A percentile compares a stretch with the other conserved stretches of the same genome.
Evolutionary conservation across 306 rosid genomes (phyloP).

Genomic region (Geum urbanum): DNA sequence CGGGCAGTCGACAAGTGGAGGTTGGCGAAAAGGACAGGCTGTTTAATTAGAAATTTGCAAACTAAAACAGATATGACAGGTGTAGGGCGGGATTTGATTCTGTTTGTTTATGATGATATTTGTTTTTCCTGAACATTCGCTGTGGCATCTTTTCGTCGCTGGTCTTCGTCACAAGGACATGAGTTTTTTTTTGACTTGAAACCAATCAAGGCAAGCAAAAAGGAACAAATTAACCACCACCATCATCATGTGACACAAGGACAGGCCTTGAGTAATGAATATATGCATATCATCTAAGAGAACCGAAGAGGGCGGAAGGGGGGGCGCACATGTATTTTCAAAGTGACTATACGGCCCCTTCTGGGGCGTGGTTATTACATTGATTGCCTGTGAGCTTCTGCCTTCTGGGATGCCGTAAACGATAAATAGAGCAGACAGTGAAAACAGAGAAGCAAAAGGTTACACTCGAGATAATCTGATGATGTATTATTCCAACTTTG

Average conservation of each 20-base stretch:
- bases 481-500: not conserved
- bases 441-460: not conserved
- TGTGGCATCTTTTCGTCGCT: not conserved
- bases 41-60: not conserved
- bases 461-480: not conserved
- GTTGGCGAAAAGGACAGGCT: not conserved
- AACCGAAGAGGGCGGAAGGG: too few relatives aligned
- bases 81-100: slow-evolving; percentile 22
- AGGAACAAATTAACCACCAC: too few relatives aligned
- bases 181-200: too few relatives aligned
- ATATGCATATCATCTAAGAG: too few relatives aligned
- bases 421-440: not conserved
- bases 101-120: slow-evolving; percentile 4
- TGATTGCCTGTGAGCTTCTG: not conserved
- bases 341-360: slow-evolving; percentile 12
- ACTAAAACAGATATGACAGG: slow-evolving; percentile 11
- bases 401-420: not conserved
- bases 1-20: not conserved
- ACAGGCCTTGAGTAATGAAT: too few relatives aligned
- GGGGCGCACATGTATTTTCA: not conserved
- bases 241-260: too few relatives aligned
- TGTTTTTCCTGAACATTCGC: slow-evolving; percentile 27
- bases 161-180: not conserved
- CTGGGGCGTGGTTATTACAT: not conserved
- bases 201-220: too few relatives aligned